Evolutionary conservation across 257 asterid species (phyloP).

Genomic region (Penstemon newberryi): DNA sequence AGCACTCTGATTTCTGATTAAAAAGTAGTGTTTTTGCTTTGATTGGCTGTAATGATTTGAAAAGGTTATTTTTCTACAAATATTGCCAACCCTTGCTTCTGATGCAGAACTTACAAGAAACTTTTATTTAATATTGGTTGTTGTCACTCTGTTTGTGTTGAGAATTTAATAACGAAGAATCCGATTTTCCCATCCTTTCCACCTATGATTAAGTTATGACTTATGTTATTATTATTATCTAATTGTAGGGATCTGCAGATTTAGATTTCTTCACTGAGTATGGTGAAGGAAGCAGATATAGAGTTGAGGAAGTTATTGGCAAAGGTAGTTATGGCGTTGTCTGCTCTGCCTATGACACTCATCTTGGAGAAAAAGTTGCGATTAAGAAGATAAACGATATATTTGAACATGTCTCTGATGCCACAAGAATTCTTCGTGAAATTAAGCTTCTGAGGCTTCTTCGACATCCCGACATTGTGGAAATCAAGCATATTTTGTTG

Average conservation of each 20-base stretch:
- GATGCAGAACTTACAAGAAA: conserved; percentile 6
- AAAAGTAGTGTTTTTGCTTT: background rate
- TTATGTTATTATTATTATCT: background rate
- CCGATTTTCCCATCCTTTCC: background rate
- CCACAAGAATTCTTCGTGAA: conserved; percentile 93
- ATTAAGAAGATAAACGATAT: conserved; percentile 92
- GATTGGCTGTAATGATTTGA: background rate
- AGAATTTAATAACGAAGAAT: background rate
- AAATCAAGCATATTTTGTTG: conserved; percentile 86
- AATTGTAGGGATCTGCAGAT: conserved; percentile 64
- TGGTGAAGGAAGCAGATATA: conserved; percentile 93
- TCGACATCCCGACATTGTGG: conserved; percentile 96
- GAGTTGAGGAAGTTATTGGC: conserved; percentile 92
- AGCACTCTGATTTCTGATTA: background rate
- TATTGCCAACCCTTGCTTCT: background rate
- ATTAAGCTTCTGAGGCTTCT: conserved; percentile 95
- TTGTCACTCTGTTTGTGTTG: background rate
- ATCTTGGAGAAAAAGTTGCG: conserved; percentile 87
- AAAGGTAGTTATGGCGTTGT: conserved; percentile 98
- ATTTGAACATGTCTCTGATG: conserved; percentile 94
- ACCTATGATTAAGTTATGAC: background rate
- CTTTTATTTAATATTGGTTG: background rate
- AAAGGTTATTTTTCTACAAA: background rate
- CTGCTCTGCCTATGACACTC: conserved; percentile 93
- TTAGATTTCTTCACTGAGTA: conserved; percentile 93